Conservation (phyloP, 139 green algal species). For the Coccomyxa sp. region DNA sequence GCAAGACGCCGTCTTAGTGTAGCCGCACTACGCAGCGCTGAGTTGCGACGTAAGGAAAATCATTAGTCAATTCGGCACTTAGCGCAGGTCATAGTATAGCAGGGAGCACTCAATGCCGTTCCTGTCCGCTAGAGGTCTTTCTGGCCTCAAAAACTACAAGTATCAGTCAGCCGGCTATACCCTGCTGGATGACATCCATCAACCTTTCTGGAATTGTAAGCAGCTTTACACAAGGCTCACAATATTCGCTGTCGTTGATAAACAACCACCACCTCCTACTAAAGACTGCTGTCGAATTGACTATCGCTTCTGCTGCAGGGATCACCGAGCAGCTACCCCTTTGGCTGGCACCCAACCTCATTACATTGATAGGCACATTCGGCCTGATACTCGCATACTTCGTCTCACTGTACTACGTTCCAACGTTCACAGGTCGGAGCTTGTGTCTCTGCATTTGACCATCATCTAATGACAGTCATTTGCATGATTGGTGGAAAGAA, state of each 20-base stretch:
- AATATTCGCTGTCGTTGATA: background rate
- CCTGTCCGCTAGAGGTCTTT: conserved; percentile 46
- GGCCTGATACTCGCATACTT: conserved; percentile 58
- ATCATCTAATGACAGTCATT: background rate
- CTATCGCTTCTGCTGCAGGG: no score
- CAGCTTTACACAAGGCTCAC: no score
- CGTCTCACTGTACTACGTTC: conserved; percentile 45
- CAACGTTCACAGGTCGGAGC: conserved; percentile 41
- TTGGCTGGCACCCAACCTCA: conserved; percentile 94
- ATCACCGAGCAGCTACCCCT: conserved; percentile 51
- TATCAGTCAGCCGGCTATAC: conserved; percentile 87
- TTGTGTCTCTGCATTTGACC: background rate
- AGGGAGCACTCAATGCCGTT: conserved; percentile 58
- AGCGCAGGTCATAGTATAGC: no score
- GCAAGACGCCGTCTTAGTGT: no score
- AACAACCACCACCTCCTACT: no score
- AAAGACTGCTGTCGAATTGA: no score
- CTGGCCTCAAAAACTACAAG: conserved; percentile 68
- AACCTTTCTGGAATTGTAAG: conserved; percentile 78
- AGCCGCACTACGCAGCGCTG: no score
- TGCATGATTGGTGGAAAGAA: no score
- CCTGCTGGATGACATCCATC: conserved; percentile 70
- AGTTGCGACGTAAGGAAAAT: no score
- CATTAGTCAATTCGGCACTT: no score
- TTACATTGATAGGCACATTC: conserved; percentile 76